Evolutionary conservation across 2,329 filamentous ascomycete genomes (phyloP), one percentile per base, ranked within the genome.

Genomic region (Diaporthe citrichinensis): DNA sequence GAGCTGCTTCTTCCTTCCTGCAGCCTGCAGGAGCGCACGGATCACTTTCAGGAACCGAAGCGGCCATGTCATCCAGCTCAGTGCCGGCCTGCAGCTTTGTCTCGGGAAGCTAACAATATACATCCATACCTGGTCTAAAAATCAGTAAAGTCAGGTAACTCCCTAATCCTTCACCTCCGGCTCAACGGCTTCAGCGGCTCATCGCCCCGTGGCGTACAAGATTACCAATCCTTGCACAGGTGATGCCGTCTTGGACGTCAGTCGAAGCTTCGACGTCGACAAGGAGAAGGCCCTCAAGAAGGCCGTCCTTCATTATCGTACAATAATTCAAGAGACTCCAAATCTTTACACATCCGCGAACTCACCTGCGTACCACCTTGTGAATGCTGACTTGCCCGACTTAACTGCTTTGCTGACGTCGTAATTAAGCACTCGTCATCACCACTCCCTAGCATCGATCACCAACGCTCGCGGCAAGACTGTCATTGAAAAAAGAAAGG

Each of bases 211-310:
- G 65, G 65, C 65, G 65, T 55, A 55, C 65, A 31, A 23, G 71
- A 73, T 73, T 73, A 73, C 71, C 71, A 73, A 73, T 73, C 71
- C 71, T 17, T 23, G 23, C 36, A 20, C 49, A 44, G 46, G 49
- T 73, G 44, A 49, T 61, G 57, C 59, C 59, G 49, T 44, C 71
- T 49, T 69, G 25, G 74, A 76, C 71, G 39, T 71, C 71, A 41
- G 46, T 76, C 31, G 74, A 76, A 76, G 57, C 20, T 76, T 76
- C 74, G 51, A 69, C 39, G 72, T 28, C n/a, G 31, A 67, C 46
- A 71, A 44, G 53, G 41, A 28, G 36, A 59, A 44, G 68, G 17
- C 68, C 2, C 28, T 12, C 10, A 34, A 34, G 8, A 6, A 15
- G 25, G 44, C 14, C 20, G 28, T 51, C 5, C 62, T n/a, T 34